Base-by-base conservation (phyloP, 495 filamentous ascomycete genomes). In the Emericellopsis terricola region DNA sequence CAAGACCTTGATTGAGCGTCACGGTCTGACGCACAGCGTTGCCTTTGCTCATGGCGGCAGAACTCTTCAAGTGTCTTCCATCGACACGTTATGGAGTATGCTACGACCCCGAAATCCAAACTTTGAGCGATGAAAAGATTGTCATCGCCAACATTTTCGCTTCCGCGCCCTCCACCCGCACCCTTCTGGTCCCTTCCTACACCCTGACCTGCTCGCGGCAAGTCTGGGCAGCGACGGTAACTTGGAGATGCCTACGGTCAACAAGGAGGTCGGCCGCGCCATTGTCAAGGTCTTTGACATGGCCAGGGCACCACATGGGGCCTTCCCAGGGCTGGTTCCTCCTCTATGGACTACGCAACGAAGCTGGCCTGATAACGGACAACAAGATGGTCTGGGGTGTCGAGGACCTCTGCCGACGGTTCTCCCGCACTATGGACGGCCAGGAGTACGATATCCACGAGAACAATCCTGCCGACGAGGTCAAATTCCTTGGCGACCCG, bases 381-480 rank as follows among this genome's bases (percentile, higher is more conserved):
- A 52, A 73, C 15, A 29, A 28, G 13, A 64, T 59, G 10, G 52
- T 74, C 34, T 79, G 66, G 55, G 65, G 61, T 4, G 75, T 78
- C 9, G 76, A 80, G 51, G 78, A 79, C 44, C 69, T 64, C 14
- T 71, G 64, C 1, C 72, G 80, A 46, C 38, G 76, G n/a, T 60
- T 78, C 32, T 50, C 43, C 28, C 56, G 75, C n/a, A 50, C 43
- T 0, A 39, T 43, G 11, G 49, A 46, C 28, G 56, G 73, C 16
- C 45, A 63, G 24, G 59, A 63, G 2, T 38, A 55, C 14, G 71
- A 78, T 38, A 65, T 78, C 24, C 73, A 77, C 44, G 51, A 65
- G 31, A 59, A 78, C 41, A 81, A 80, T 46, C 76, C 76, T 0
- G 76, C 68, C 6, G 76, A 80, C 47, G 73, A 81, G 47, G 47